These are phyloP conservation scores for Alnus glutinosa DNA, from an alignment of 306 rosid species.

Conservation along the genomic window DNA sequence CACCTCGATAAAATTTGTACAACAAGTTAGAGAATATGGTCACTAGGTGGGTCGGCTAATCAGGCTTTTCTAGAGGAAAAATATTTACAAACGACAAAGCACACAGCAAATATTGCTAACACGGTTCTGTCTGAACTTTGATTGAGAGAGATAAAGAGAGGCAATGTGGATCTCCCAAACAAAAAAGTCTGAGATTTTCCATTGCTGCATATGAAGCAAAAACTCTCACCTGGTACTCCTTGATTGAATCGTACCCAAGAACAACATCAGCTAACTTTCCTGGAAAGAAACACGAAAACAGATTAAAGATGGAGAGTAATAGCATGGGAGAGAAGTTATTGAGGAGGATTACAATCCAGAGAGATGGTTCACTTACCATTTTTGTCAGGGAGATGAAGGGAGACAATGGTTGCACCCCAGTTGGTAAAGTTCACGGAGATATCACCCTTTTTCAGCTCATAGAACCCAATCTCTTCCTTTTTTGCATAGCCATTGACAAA, in stretches of 20 bases:
- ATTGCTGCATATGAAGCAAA: not conserved
- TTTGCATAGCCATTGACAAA: constrained; percentile 28
- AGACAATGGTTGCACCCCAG: constrained; percentile 62
- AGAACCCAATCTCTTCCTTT: constrained; percentile 29
- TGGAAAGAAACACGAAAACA: constrained; percentile 24
- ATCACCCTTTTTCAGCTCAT: constrained; percentile 46
- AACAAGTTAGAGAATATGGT: too few relatives aligned
- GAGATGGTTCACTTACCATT: constrained; percentile 36
- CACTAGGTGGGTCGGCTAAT: not conserved
- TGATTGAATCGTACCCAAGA: constrained; percentile 73
- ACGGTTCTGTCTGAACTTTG: constrained; percentile 9
- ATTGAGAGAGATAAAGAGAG: not conserved
- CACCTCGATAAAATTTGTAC: not conserved
- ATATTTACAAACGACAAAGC: not conserved
- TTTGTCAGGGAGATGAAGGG: constrained; percentile 50
- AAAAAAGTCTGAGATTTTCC: not conserved
- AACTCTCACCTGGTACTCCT: constrained; percentile 55
- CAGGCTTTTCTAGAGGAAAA: not conserved
- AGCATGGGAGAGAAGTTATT: not conserved
- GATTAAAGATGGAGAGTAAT: not conserved
- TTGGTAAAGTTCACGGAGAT: constrained; percentile 50
- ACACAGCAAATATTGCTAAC: constrained; percentile 19
- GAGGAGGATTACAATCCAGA: not conserved
- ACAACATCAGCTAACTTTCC: constrained; percentile 74
- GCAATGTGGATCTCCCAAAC: not conserved